Evolutionary conservation across 768 basidiomycete genomes (phyloP), one percentile per base, ranked within the genome.

Genomic region (Suillus paluster): DNA sequence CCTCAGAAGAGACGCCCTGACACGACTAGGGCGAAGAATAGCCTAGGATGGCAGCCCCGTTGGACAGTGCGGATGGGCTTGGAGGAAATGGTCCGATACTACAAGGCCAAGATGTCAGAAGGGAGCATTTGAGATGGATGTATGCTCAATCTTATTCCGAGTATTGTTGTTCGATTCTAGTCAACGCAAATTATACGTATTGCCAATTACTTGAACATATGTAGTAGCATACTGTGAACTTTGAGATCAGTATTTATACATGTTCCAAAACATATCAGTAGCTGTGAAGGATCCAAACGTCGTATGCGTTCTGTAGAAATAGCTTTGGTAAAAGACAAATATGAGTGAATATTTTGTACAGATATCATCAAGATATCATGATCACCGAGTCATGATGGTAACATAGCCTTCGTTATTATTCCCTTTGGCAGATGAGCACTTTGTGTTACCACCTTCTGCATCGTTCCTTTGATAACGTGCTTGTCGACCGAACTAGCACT

Each of bases 1-100:
- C 97, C 97, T 27, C 94, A 97, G 78, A 90, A 91, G 78, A 85
- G 97, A 69, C 84, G 94, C 62, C 94, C 97, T 45, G 97, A 99
- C 75, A 98, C 95, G 23, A 88, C 92, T 17, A 83, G 95, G 52
- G 97, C 97, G 58, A 94, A 93, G 77, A 83, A 91, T 70, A 73
- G 81, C 33, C 84, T 99, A 46, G 79, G 83, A 17, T 99, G 97
- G 97, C 88, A 97, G 74, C 95, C 97, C 14, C 83, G 87, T 69
- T 99, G 95, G 94, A 90, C 89, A 34, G 92, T 97, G 54, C 85
- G 86, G 65, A 95, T 94, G 88, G 96, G 96, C 30, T 75, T 98
- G 55, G 94, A 95, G 79, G 95, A 97, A 80, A 97, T 96, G 91
- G 90, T 94, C 39, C 79, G 91, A 62, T 97, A 95, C 76, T 97